Evolutionary conservation across 495 filamentous ascomycete species (phyloP).

Genomic region (Tuber melanosporum): DNA sequence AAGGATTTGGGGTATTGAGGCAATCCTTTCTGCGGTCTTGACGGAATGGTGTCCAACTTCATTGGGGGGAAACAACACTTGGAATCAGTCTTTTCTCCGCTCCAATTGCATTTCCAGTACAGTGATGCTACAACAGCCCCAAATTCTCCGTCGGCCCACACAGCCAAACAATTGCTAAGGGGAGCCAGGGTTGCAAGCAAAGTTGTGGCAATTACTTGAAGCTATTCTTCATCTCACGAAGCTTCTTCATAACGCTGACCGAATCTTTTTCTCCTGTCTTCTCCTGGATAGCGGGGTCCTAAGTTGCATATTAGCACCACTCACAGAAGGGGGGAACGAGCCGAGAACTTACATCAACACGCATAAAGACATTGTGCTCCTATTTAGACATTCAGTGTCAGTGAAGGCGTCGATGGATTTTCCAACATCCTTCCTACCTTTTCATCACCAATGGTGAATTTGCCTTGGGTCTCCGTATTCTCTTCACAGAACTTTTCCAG

Average conservation of each 20-base stretch:
- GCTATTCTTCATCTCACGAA: constrained; percentile 91
- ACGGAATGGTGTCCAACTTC: not conserved
- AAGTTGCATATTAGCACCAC: not conserved
- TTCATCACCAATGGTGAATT: constrained; percentile 95
- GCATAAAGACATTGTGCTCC: constrained; percentile 98
- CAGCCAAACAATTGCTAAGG: not conserved
- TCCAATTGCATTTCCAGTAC: not conserved
- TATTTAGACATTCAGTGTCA: constrained; percentile 41
- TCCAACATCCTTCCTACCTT: constrained; percentile 56
- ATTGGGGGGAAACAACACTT: not conserved
- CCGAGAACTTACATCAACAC: constrained; percentile 59
- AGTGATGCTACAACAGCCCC: not conserved
- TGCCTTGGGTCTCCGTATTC: constrained; percentile 85
- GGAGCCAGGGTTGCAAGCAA: not conserved
- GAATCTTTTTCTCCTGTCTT: constrained; percentile 75
- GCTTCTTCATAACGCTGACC: constrained; percentile 74
- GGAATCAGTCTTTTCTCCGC: not conserved
- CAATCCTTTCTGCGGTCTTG: not conserved
- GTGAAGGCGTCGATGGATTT: not conserved
- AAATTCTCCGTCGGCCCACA: not conserved
- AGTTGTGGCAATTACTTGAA: constrained; percentile 52
- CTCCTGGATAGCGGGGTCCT: constrained; percentile 82
- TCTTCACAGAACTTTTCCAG: constrained; percentile 67
- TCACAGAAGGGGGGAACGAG: not conserved
- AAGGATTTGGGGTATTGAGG: not conserved